Percentiles rank a stretch among this genome's conserved stretches.
These are phyloP conservation scores for Cladophialophora carrionii DNA, from an alignment of 2,329 filamentous ascomycete species.

Conservation along the genomic window DNA sequence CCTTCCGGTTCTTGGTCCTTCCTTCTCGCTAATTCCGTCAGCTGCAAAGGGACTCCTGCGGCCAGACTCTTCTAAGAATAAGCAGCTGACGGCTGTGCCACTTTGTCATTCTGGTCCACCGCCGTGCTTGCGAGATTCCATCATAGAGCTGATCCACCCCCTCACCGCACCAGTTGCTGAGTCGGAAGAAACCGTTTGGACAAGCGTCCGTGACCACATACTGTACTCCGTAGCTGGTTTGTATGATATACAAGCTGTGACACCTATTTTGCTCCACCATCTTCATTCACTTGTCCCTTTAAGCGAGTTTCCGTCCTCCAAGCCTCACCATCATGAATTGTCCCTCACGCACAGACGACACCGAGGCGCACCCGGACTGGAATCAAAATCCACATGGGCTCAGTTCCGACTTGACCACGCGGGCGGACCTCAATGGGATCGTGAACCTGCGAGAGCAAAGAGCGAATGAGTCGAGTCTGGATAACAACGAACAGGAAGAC, in stretches of 20 bases:
- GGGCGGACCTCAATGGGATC: conserved; percentile 64
- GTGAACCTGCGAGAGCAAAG: conserved; percentile 61
- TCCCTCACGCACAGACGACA: conserved; percentile 64
- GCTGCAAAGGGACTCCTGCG: background rate
- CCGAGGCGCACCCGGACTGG: conserved; percentile 56
- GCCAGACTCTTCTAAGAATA: conserved; percentile 18
- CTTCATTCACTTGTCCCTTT: conserved; percentile 4
- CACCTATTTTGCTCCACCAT: conserved; percentile 6
- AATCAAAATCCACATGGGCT: conserved; percentile 65
- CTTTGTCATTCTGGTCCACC: conserved; percentile 1
- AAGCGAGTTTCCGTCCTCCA: background rate
- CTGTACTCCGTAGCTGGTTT: background rate
- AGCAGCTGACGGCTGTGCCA: conserved; percentile 21
- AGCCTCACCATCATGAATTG: conserved; percentile 60
- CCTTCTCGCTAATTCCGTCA: background rate
- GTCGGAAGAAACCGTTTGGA: conserved; percentile 22
- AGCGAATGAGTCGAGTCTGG: conserved; percentile 41
- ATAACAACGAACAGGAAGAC: conserved; percentile 26
- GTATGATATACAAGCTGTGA: conserved; percentile 5
- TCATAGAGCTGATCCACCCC: conserved; percentile 10
- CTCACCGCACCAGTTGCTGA: conserved; percentile 2
- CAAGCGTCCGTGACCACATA: background rate
- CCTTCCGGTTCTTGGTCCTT: no score
- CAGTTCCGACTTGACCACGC: conserved; percentile 63
- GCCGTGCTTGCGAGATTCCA: background rate